Conservation (phyloP, 225 moss, liverwort and hornwort species). For the Straminergon stramineum region DNA sequence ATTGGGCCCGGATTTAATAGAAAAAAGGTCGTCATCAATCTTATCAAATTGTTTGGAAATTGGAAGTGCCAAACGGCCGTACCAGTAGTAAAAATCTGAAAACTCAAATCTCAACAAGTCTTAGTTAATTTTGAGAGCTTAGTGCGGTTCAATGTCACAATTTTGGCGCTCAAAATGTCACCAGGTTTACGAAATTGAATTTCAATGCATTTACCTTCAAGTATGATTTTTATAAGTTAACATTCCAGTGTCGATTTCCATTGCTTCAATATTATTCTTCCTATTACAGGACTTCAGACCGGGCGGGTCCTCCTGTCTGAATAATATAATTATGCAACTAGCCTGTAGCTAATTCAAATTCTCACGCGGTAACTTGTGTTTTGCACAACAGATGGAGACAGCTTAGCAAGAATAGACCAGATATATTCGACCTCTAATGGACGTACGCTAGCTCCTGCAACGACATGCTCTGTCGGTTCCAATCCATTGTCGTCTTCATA, state of each 20-base stretch:
- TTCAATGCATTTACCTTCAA: too few relatives aligned
- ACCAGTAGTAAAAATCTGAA: neutral
- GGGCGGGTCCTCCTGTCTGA: neutral
- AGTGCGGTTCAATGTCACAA: neutral
- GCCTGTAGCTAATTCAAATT: neutral
- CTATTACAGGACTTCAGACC: neutral
- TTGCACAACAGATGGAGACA: neutral
- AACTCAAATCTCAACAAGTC: neutral
- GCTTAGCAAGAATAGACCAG: neutral
- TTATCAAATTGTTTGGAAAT: neutral
- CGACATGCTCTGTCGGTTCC: neutral
- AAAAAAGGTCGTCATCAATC: neutral
- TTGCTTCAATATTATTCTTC: neutral
- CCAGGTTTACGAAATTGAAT: neutral
- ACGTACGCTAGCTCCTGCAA: neutral
- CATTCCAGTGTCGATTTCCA: too few relatives aligned
- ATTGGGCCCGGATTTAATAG: accelerated
- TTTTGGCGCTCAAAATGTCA: neutral
- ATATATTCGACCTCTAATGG: neutral
- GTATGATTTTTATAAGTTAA: too few relatives aligned
- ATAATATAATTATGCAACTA: neutral
- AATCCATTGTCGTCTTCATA: neutral
- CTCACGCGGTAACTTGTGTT: neutral
- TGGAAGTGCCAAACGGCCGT: neutral
- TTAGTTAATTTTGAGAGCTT: neutral